Conservation (phyloP, 1,284 basidiomycete species). For the Anthracocystis setariae region DNA sequence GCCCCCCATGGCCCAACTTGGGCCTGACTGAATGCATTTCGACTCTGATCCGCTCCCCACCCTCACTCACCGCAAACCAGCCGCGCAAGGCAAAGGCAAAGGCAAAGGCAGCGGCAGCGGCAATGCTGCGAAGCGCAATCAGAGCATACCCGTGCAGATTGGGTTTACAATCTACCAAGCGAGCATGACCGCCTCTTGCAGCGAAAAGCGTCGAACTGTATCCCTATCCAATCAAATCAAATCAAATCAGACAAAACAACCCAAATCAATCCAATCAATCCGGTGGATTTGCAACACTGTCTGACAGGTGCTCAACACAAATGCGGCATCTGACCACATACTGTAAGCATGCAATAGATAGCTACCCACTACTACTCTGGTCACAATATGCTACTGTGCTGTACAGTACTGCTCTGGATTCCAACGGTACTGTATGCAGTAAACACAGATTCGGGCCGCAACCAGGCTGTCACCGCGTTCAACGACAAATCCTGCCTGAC, state of each 20-base stretch:
- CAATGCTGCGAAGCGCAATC: not conserved
- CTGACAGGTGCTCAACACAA: not conserved
- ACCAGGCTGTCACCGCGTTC: not conserved
- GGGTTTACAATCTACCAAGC: constrained; percentile 2
- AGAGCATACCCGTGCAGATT: constrained; percentile 12
- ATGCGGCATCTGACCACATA: not conserved
- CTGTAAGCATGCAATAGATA: not conserved
- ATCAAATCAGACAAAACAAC: not conserved
- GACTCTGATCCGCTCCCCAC: too few species aligned
- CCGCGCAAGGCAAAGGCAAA: too few species aligned
- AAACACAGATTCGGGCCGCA: not conserved
- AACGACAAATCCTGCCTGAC: not conserved
- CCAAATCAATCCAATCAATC: not conserved
- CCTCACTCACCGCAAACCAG: too few species aligned
- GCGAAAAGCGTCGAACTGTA: not conserved
- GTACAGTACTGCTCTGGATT: too few species aligned
- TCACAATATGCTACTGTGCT: too few species aligned
- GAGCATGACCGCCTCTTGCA: constrained; percentile 15
- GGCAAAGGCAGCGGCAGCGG: not conserved
- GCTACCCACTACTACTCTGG: too few species aligned
- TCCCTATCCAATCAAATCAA: not conserved
- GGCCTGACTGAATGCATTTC: too few species aligned
- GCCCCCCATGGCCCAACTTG: too few species aligned
- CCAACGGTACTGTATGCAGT: too few species aligned
- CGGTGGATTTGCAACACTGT: constrained; percentile 2